Base-by-base conservation (phyloP, 2,329 filamentous ascomycete genomes). In the Paecilomyces niveus region DNA sequence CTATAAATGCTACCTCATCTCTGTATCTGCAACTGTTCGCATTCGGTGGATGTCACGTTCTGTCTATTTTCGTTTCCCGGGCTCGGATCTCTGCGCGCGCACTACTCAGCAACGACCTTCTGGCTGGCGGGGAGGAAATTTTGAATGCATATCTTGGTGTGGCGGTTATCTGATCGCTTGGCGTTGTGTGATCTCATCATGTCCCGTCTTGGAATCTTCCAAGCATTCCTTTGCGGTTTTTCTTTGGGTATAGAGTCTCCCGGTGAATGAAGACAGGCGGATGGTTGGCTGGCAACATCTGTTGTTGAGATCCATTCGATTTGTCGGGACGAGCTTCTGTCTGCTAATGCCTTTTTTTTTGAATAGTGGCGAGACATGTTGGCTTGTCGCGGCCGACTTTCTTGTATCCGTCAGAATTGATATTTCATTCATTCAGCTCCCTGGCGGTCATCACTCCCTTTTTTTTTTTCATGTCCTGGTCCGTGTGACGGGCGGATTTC, bases 1-100 rank as follows among this genome's bases (percentile, higher is more conserved):
- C 26, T 29, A 29, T 29, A 15, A 26, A 52, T 52, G 58, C 53
- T 52, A 60, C 55, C 39, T 61, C 57, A 56, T 52, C 26, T 57
- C 32, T 24, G 22, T 26, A 35, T 51, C 49, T 52, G 10, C 26
- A 26, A 29, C 50, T 24, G 50, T 24, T 24, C 22, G 21, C 21
- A n/a, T 52, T 52, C n/a, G 22, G 22, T 52, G 3, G 8, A 29
- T 52, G 22, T 52, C 9, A 29, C 50, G 50, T 52, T 52, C 50
- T 52, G 15, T 52, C 26, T 13, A 24, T 52, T 52, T 24, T 52
- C 13, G 24, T 24, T 52, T 26, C 21, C 11, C 24, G 21, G 15
- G 39, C 39, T 18, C 39, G n/a, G 39, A 45, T 29, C 50, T 52
- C 22, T 29, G 50, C 22, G 50, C 24, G 22, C 50, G 21, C 26